phyloP scores from a whole-genome alignment of 2,329 filamentous ascomycete genomes.

The Cordyceps cateniannulata region DNA sequence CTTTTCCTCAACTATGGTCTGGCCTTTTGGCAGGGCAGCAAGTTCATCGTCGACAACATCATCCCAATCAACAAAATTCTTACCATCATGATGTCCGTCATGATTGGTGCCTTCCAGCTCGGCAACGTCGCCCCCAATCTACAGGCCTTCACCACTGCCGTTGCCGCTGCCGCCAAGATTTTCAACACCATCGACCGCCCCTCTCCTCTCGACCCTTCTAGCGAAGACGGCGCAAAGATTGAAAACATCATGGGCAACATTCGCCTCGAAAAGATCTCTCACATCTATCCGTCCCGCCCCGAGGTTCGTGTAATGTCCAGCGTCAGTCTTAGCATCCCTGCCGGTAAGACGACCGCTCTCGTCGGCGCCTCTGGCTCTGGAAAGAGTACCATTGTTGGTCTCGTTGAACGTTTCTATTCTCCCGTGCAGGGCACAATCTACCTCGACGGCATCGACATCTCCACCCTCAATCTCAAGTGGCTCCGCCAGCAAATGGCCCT shows the following conservation, averaged over 20 bases:
- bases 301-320: slow-evolving; percentile 85
- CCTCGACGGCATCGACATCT: slow-evolving; percentile 78
- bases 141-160: slow-evolving; percentile 76
- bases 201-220: slow-evolving; percentile 76
- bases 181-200: slow-evolving; percentile 85
- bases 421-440: slow-evolving; percentile 73
- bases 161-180: slow-evolving; percentile 85
- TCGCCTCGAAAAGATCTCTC: slow-evolving; percentile 74
- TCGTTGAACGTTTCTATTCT: slow-evolving; percentile 91
- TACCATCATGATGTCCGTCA: slow-evolving; percentile 82
- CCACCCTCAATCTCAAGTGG: slow-evolving; percentile 80
- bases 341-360: slow-evolving; percentile 86
- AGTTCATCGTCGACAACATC: slow-evolving; percentile 61
- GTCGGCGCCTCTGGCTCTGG: slow-evolving; percentile 93
- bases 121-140: slow-evolving; percentile 81
- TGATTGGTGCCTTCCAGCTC: slow-evolving; percentile 88
- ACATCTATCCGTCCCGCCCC: slow-evolving; percentile 89
- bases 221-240: slow-evolving; percentile 62
- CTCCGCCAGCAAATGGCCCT: slow-evolving; percentile 85
- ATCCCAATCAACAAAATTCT: slow-evolving; percentile 65
- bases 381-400: slow-evolving; percentile 88
- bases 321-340: slow-evolving; percentile 72
- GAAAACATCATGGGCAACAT: slow-evolving; percentile 70
- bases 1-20: slow-evolving; percentile 84
- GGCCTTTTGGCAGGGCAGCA: slow-evolving; percentile 81